Base-by-base conservation (phyloP, 2,329 filamentous ascomycete genomes). In the Orbilia brochopaga region DNA sequence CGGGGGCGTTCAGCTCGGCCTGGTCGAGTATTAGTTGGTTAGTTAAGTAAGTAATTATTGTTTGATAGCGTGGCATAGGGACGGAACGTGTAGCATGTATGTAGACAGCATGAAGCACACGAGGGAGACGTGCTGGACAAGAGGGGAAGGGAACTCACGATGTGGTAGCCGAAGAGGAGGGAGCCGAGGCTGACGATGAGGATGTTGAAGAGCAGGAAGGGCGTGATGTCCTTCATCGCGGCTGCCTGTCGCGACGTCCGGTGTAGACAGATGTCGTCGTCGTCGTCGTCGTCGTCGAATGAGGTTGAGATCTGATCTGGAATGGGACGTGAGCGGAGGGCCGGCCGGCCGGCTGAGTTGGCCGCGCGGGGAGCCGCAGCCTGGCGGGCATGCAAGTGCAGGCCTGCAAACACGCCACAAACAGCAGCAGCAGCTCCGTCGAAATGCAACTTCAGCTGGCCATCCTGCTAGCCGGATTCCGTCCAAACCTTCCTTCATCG, bases 1-100 rank as follows among this genome's bases (percentile, higher is more conserved):
- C 89, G 7, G 94, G 94, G 7, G 93, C 91, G 79, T 99, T 99
- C 74, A 99, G 86, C 79, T 97, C 94, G 76, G 92, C 90, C 92
- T 93, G n/a, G 30, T n/a, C 37, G 27, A 23, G 15, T 35, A 19
- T 23, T 17, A 4, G 19, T 23, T 24, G 23, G 40, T 42, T 10
- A 15, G n/a, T n/a, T n/a, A n/a, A n/a, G n/a, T n/a, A n/a, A n/a
- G n/a, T n/a, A n/a, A n/a, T n/a, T n/a, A n/a, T n/a, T n/a, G n/a
- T n/a, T n/a, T n/a, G n/a, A n/a, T n/a, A n/a, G n/a, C n/a, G n/a
- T n/a, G n/a, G n/a, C 37, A 35, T 46, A 75, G 79, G 74, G 78
- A 76, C 66, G 24, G 15, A 3, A 21, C 27, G 2, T 35, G 17
- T 62, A 7, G 5, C n/a, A n/a, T n/a, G 35, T 7, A 8, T 32